Evolutionary conservation across 805 yeast species (phyloP), one percentile per base, ranked within the genome.

Genomic region (Candida dendrica): DNA sequence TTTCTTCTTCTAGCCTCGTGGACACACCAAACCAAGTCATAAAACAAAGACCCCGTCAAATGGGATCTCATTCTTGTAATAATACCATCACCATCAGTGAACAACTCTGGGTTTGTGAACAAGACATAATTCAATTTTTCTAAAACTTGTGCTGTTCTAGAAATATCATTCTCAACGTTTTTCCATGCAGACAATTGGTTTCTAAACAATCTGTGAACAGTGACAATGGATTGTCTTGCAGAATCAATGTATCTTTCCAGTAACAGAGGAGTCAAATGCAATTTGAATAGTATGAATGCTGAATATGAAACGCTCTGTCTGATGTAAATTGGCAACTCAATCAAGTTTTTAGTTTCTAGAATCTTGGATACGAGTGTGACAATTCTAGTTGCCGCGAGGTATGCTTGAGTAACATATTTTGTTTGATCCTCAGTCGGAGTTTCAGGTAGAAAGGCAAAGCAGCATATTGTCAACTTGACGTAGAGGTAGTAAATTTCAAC

Each of bases 161-260:
- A 82, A 27, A 90, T 84, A 62, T 90, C 97, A 63, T 87, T 89
- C 46, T 87, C 87, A 33, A 89, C 84, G 39, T 61, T 60, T 48
- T 85, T 81, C 97, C 97, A 90, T 6, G 95, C 90, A 3, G 93
- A 81, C 32, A 88, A 68, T 61, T 91, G 89, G 56, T 90, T 90
- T 61, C 96, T 72, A 59, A 79, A 86, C 36, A 89, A 65, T 57
- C 96, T 71, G 61, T 90, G 96, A 3, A 88, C 95, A 0, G 96
- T 90, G 13, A 90, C 96, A 52, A 90, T 85, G 4, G 95, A 84
- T 61, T 90, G 96, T 49, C 97, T 74, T 1, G 96, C 90, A 26
- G 95, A 83, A 53, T 88, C 95, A 34, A 87, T 77, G 55, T 81
- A 86, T 58, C 77, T 60, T 40, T 82, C 52, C 37, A 83, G 60